phyloP scores from a whole-genome alignment of 768 basidiomycete species.

The Phlegmacium glaucopus region DNA sequence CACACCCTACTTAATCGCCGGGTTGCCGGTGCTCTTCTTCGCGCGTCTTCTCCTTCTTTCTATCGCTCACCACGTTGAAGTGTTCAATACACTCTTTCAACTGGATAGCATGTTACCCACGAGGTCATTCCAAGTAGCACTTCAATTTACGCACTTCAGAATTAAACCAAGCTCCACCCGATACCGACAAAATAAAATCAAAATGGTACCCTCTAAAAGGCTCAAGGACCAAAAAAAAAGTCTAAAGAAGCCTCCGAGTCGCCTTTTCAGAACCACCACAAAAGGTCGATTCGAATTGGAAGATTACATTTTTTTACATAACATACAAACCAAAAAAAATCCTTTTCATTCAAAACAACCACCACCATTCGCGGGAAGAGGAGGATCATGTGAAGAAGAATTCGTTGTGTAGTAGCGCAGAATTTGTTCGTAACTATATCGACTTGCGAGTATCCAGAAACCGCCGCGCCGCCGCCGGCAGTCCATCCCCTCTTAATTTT shows the following conservation, averaged over 20 bases:
- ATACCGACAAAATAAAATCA: neutral
- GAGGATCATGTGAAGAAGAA: slow-evolving; percentile 10
- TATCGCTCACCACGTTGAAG: neutral
- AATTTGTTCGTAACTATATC: too few species aligned
- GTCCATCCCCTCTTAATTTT: too few species aligned
- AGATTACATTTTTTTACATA: neutral
- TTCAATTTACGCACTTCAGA: neutral
- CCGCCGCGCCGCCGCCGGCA: too few species aligned
- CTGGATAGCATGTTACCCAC: neutral
- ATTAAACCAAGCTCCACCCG: neutral
- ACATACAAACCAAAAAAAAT: neutral
- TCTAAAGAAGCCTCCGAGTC: slow-evolving; percentile 8
- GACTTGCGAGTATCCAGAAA: too few species aligned
- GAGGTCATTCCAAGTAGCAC: neutral
- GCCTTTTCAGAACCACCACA: neutral
- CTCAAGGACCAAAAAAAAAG: neutral
- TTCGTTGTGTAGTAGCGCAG: neutral
- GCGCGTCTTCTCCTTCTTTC: neutral
- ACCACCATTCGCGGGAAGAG: slow-evolving; percentile 8
- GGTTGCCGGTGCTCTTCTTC: neutral
- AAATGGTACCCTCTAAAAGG: neutral
- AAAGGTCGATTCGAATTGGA: slow-evolving; percentile 1
- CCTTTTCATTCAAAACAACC: neutral
- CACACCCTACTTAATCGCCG: slow-evolving; percentile 6
- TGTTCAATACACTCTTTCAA: neutral